phyloP scores from a whole-genome alignment of 371 early-diverging fungal genomes.

The Mortierella sp. region DNA sequence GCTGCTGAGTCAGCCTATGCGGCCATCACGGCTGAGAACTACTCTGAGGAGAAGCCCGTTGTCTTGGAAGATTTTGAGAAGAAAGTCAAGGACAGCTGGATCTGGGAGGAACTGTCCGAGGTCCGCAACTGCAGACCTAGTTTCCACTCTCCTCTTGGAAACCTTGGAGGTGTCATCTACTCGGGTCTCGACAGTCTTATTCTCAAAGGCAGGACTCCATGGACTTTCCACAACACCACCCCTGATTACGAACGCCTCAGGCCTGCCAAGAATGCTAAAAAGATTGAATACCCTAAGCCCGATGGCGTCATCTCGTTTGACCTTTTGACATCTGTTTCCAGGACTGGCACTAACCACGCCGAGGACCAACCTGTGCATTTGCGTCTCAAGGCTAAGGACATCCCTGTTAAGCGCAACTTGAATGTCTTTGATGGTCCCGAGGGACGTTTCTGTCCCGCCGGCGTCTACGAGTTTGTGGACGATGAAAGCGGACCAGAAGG shows the following conservation, averaged over 20 bases:
- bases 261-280: slow-evolving; percentile 77
- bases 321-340: slow-evolving; percentile 90
- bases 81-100: slow-evolving; percentile 88
- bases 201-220: slow-evolving; percentile 92
- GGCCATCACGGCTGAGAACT: slow-evolving; percentile 65
- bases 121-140: slow-evolving; percentile 96
- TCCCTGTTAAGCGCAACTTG: slow-evolving; percentile 88
- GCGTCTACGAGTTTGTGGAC: slow-evolving; percentile 98
- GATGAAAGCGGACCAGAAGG: slow-evolving; percentile 86
- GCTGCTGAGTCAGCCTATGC: slow-evolving; percentile 90
- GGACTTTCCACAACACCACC: slow-evolving; percentile 91
- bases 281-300: slow-evolving; percentile 98
- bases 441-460: slow-evolving; percentile 97
- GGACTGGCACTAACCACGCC: slow-evolving; percentile 96
- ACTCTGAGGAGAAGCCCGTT: slow-evolving; percentile 61
- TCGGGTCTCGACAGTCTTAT: slow-evolving; percentile 92
- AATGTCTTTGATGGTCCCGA: slow-evolving; percentile 97
- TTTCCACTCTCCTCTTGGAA: slow-evolving; percentile 91
- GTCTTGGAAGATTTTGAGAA: slow-evolving; percentile 85
- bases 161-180: slow-evolving; percentile 90
- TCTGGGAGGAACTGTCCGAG: slow-evolving; percentile 92
- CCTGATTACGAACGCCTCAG: slow-evolving; percentile 88
- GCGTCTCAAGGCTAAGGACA: slow-evolving; percentile 75
- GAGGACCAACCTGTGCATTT: slow-evolving; percentile 97
- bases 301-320: slow-evolving; percentile 97